Percentiles rank a stretch among this genome's conserved stretches.
phyloP scores from a whole-genome alignment of 805 yeast species.

The Lachancea kluyveri region DNA sequence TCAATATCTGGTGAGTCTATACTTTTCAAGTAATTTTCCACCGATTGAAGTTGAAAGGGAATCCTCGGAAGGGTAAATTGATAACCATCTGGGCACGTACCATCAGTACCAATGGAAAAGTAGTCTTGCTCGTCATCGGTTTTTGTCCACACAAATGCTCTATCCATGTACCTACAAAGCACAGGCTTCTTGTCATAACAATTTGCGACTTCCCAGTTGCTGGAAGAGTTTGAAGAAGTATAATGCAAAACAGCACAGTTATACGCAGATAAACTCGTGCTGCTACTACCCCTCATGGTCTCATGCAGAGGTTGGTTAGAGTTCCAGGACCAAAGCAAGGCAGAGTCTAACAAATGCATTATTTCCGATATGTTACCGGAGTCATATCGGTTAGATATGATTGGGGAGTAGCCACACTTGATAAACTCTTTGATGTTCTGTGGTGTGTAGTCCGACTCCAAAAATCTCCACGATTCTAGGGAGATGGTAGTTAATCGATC shows the following conservation, averaged over 20 bases:
- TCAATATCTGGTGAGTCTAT: conserved; percentile 6
- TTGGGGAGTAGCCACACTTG: conserved; percentile 60
- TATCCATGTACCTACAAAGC: conserved; percentile 45
- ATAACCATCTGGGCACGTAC: conserved; percentile 33
- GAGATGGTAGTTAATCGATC: conserved; percentile 11
- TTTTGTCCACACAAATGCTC: conserved; percentile 41
- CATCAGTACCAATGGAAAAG: conserved; percentile 32
- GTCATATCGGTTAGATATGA: conserved; percentile 39
- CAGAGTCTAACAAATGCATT: conserved; percentile 28
- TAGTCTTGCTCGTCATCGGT: conserved; percentile 33
- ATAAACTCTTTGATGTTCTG: conserved; percentile 35
- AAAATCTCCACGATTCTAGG: conserved; percentile 32
- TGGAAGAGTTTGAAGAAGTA: conserved; percentile 12
- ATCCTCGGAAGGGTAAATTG: conserved; percentile 44
- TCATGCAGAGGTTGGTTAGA: conserved; percentile 41
- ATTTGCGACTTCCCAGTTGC: conserved; percentile 61
- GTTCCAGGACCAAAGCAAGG: conserved; percentile 72
- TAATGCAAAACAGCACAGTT: conserved; percentile 39
- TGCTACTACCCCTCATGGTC: conserved; percentile 9
- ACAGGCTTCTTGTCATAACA: conserved; percentile 51
- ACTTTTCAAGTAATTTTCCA: conserved; percentile 13
- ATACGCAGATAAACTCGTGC: conserved; percentile 30
- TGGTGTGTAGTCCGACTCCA: conserved; percentile 40
- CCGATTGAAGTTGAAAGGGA: conserved; percentile 39
- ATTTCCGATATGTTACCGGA: conserved; percentile 22